Evolutionary conservation across 2,329 filamentous ascomycete genomes (phyloP), one percentile per base, ranked within the genome.

Genomic region (Fusarium sp.): DNA sequence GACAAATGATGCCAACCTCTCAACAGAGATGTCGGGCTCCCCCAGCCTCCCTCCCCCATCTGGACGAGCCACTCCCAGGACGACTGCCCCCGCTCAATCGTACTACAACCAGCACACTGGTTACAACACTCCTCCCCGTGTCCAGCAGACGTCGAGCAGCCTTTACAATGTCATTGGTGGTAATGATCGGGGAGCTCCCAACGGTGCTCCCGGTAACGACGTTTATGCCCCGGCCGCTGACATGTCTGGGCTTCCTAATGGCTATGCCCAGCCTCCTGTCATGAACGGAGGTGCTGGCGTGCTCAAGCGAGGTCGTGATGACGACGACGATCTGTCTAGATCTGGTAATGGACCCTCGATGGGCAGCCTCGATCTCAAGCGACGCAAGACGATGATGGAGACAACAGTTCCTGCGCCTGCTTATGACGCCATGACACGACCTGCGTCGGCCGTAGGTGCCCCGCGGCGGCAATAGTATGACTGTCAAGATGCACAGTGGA

Each of bases 141-240:
- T 89, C 10, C 86, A 88, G 67, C 87, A 91, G 69, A 89, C 93
- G 5, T 92, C 94, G 1, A 95, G 94, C 86, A 97, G 92, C 80
- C 86, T 98, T 60, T 97, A 97, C 87, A 97, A 92, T 82, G 93
- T 97, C 72, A 95, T 97, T 85, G 95, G 93, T 85, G 95, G 93
- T 81, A 95, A 94, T 80, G 93, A 94, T 69, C 90, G 94, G 30
- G 90, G 86, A 57, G 84, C 87, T 34, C 83, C 90, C 13, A 85
- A 78, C 76, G 92, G 92, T n/a, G 88, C 87, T 34, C 83, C 90
- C 14, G 84, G 88, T 23, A 88, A 88, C 59, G 94, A 97, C 75
- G 89, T 92, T 8, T 97, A 97, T 81, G 89, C 90, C 37, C 88
- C 91, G 18, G 88, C 93, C 27, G 85, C 88, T 6, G 92, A 93